These are phyloP conservation scores for Gyromitra esculenta DNA, from an alignment of 2,329 filamentous ascomycete species.

Conservation along the genomic window DNA sequence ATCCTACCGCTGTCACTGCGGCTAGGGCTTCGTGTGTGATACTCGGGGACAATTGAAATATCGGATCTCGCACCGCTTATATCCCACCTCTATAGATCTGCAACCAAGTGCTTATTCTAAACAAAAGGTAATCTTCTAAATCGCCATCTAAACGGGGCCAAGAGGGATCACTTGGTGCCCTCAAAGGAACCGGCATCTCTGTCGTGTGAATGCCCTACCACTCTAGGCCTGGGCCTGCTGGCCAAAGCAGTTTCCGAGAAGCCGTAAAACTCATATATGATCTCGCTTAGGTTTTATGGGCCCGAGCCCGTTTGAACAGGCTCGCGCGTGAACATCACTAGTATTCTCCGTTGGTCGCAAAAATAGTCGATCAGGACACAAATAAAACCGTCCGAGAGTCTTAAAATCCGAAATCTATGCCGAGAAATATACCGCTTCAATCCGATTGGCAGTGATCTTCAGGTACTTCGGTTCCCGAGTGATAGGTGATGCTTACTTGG, in stretches of 20 bases:
- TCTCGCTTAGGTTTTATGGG: not conserved
- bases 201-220: too few relatives aligned
- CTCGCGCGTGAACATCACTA: not conserved
- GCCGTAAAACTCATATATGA: not conserved
- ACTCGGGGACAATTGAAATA: too few relatives aligned
- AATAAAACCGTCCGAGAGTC: not conserved
- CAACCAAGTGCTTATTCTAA: too few relatives aligned
- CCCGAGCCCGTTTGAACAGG: not conserved
- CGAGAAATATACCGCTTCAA: not conserved
- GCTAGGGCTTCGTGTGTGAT: too few relatives aligned
- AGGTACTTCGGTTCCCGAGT: constrained; percentile 8
- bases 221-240: too few relatives aligned
- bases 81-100: too few relatives aligned
- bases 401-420: not conserved
- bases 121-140: too few relatives aligned
- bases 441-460: not conserved
- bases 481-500: constrained; percentile 20
- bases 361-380: not conserved
- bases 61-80: too few relatives aligned
- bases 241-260: too few relatives aligned
- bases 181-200: too few relatives aligned
- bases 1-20: not conserved
- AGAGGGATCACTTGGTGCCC: too few relatives aligned
- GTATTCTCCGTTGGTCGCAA: not conserved
- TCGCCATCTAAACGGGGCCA: too few relatives aligned